Base-by-base conservation (phyloP, 768 basidiomycete genomes). In the Coprinopsis strossmayeri region DNA sequence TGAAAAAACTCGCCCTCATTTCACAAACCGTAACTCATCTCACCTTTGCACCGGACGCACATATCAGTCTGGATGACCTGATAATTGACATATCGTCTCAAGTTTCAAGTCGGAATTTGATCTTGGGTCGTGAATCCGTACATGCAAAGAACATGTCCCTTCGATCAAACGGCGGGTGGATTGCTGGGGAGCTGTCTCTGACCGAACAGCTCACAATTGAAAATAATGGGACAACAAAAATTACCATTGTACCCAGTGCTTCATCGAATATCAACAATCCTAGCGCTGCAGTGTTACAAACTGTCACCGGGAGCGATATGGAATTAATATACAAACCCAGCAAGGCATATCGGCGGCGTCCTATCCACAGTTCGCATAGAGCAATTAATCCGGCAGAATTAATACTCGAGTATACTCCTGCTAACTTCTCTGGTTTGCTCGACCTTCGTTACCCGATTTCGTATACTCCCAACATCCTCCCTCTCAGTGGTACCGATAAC, bases 151-250 rank as follows among this genome's bases (percentile, higher is more conserved):
- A 62, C 13, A 53, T 73, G 52, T 49, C 59, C n/a, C 60, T 79
- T 27, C 74, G 78, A 55, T 63, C 76, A 3, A 69, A 60, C 53
- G 64, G 73, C 34, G 81, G 79, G n/a, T 82, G 76, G 72, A 71
- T 82, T 41, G 76, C 78, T 12, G 80, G 81, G 24, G 75, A 76
- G 46, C 69, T 72, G 37, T 61, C 73, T 13, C 62, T 77, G 55
- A 64, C 69, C 18, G 63, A 72, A 7, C 9, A 38, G 5, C 35
- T 38, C 9, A 10, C 17, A 5, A 18, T 38, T 5, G 5, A 38
- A 17, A 38, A 38, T 18, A 18, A 11, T 18, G 17, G 17, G 18
- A 11, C 10, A 18, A 38, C 35, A 5, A 18, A 38, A 17, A 7
- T 38, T 18, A 18, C 9, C 35, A 7, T 30, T n/a, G 34, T 18